Evolutionary conservation across 441 rosid genomes (phyloP).

Genomic region (Corymbia citriodora): DNA sequence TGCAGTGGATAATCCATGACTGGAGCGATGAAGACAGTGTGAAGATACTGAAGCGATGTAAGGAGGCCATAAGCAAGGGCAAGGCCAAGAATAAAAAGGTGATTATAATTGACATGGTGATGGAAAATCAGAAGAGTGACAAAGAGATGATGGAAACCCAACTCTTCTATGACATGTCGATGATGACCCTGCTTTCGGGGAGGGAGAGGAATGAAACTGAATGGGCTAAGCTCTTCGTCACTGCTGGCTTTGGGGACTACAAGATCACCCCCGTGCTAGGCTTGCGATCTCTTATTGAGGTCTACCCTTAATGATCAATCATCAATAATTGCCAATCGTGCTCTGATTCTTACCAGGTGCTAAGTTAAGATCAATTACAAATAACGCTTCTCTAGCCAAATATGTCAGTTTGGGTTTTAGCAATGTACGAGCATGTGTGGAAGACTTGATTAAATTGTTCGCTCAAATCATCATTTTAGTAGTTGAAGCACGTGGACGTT

Average conservation of each 20-base stretch:
- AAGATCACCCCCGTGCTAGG: slow-evolving; percentile 10
- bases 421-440: neutral
- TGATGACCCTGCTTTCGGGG: slow-evolving; percentile 2
- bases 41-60: slow-evolving; percentile 12
- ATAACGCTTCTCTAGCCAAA: neutral
- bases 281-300: slow-evolving; percentile 19
- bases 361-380: neutral
- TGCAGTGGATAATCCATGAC: slow-evolving; percentile 21
- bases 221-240: slow-evolving; percentile 21
- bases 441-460: neutral
- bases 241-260: slow-evolving; percentile 24
- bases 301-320: slow-evolving; percentile 7
- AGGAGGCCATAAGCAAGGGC: slow-evolving; percentile 8
- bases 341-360: neutral
- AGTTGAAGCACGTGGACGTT: neutral
- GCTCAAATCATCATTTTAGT: neutral
- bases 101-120: slow-evolving; percentile 16
- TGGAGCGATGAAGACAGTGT: slow-evolving; percentile 25
- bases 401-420: neutral
- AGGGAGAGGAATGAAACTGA: slow-evolving; percentile 23
- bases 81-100: slow-evolving; percentile 3
- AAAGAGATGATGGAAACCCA: slow-evolving; percentile 4
- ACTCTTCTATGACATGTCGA: slow-evolving; percentile 10
- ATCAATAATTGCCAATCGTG: neutral
- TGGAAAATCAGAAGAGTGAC: neutral